Evolutionary conservation across 2,329 filamentous ascomycete genomes (phyloP).

Genomic region (Ilyonectria robusta): DNA sequence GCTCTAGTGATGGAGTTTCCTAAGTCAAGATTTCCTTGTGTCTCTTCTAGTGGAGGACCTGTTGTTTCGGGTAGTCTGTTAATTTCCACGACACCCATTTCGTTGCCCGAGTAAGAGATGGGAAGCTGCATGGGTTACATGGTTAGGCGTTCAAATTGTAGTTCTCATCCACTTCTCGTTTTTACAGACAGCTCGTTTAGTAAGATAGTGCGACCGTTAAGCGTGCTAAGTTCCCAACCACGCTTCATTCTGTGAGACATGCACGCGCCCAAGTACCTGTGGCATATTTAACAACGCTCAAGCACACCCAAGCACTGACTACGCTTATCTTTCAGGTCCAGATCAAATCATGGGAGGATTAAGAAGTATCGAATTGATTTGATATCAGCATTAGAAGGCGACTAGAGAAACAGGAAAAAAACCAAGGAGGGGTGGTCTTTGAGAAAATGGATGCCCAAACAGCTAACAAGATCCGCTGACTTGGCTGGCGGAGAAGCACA

Average conservation of each 20-base stretch:
- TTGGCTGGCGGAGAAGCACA: slow-evolving; percentile 18
- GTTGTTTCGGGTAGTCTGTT: slow-evolving; percentile 20
- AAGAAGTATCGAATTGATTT: slow-evolving; percentile 60
- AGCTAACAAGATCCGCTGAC: slow-evolving; percentile 33
- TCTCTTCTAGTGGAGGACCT: slow-evolving; percentile 8
- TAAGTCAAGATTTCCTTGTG: slow-evolving; percentile 15
- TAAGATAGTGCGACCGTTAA: not conserved
- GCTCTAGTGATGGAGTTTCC: not conserved
- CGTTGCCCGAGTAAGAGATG: slow-evolving; percentile 9
- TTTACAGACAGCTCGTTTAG: slow-evolving; percentile 9
- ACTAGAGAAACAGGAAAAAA: slow-evolving; percentile 67
- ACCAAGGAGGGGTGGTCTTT: slow-evolving; percentile 49
- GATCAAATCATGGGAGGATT: slow-evolving; percentile 28
- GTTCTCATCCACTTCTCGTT: slow-evolving; percentile 5
- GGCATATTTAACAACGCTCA: not conserved
- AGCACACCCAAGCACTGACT: not conserved
- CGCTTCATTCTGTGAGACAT: not conserved
- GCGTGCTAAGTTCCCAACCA: not conserved
- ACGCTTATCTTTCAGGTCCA: no score
- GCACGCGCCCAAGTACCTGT: not conserved
- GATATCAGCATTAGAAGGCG: slow-evolving; percentile 76
- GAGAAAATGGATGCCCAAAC: slow-evolving; percentile 49
- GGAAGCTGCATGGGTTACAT: slow-evolving; percentile 10
- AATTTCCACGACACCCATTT: slow-evolving; percentile 20
- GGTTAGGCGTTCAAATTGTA: slow-evolving; percentile 25